phyloP scores from a whole-genome alignment of 78 protist species.

The Dictyostelium brefeldianum region DNA sequence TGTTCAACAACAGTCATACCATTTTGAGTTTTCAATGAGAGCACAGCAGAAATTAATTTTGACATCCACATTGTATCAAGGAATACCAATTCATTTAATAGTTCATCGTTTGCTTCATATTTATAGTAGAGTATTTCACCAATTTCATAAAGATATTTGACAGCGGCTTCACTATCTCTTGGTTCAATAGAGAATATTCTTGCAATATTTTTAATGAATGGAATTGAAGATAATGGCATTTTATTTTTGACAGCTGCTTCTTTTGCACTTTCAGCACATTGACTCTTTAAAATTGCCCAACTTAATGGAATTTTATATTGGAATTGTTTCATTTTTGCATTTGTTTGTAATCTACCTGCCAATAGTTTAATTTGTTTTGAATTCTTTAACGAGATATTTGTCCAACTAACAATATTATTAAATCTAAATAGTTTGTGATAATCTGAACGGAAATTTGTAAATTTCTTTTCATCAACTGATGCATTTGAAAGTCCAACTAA shows the following conservation, averaged over 20 bases:
- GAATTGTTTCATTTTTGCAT: slow-evolving; percentile 22
- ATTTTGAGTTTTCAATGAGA: slow-evolving; percentile 50
- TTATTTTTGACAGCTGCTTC: slow-evolving; percentile 3
- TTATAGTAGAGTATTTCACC: slow-evolving; percentile 43
- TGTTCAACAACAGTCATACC: slow-evolving; percentile 25
- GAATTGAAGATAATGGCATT: slow-evolving; percentile 31
- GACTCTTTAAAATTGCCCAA: slow-evolving; percentile 28
- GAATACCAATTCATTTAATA: slow-evolving; percentile 44
- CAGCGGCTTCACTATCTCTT: slow-evolving; percentile 37
- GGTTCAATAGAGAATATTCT: slow-evolving; percentile 27
- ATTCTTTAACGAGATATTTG: slow-evolving; percentile 14
- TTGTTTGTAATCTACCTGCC: neutral
- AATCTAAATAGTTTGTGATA: slow-evolving; percentile 10
- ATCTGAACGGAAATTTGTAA: neutral
- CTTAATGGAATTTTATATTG: slow-evolving; percentile 31
- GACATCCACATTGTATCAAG: slow-evolving; percentile 56
- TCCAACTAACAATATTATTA: slow-evolving; percentile 13
- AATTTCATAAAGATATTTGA: slow-evolving; percentile 27
- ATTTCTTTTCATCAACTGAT: slow-evolving; percentile 43
- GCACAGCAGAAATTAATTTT: neutral
- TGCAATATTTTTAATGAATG: neutral
- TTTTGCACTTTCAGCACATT: neutral
- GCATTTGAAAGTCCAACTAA: slow-evolving; percentile 18
- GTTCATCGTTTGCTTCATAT: slow-evolving; percentile 31
- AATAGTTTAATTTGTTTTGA: slow-evolving; percentile 38